Percentiles rank a stretch among this genome's conserved stretches.
These are phyloP conservation scores for Cladorrhinum samala DNA, from an alignment of 495 filamentous ascomycete genomes.

Conservation along the genomic window DNA sequence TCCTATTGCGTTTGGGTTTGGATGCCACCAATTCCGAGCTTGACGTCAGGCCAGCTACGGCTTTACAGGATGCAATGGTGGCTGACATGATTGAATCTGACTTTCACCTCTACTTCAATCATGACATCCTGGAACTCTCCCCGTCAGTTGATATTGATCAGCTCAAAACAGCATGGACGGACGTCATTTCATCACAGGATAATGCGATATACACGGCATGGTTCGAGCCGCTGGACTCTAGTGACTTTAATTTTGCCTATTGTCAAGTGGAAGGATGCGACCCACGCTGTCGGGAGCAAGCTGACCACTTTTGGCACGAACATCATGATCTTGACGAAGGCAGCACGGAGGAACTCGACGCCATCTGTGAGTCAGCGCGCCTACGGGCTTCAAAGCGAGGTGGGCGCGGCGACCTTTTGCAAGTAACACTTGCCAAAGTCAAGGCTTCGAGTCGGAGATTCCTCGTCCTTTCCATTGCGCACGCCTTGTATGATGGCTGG, in stretches of 20 bases:
- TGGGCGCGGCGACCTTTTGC: slow-evolving; percentile 32
- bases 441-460: slow-evolving; percentile 29
- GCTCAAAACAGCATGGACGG: slow-evolving; percentile 55
- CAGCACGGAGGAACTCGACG: slow-evolving; percentile 17
- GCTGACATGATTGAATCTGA: slow-evolving; percentile 63
- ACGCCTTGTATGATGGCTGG: slow-evolving; percentile 76
- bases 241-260: slow-evolving; percentile 48
- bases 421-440: slow-evolving; percentile 34
- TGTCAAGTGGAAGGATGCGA: slow-evolving; percentile 55
- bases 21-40: too few species aligned
- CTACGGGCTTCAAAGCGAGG: slow-evolving; percentile 20
- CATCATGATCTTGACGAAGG: too few species aligned
- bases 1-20: too few species aligned
- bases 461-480: slow-evolving; percentile 64
- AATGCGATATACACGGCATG: slow-evolving; percentile 69
- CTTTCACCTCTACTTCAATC: slow-evolving; percentile 71
- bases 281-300: too few species aligned
- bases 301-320: too few species aligned
- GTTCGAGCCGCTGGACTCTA: slow-evolving; percentile 58
- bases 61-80: slow-evolving; percentile 78
- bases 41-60: slow-evolving; percentile 60
- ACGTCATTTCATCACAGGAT: slow-evolving; percentile 39
- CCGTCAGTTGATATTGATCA: slow-evolving; percentile 40
- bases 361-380: slow-evolving; percentile 24
- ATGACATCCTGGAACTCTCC: slow-evolving; percentile 56